Evolutionary conservation across 2,329 filamentous ascomycete genomes (phyloP).

Genomic region (Clonostachys sp.): DNA sequence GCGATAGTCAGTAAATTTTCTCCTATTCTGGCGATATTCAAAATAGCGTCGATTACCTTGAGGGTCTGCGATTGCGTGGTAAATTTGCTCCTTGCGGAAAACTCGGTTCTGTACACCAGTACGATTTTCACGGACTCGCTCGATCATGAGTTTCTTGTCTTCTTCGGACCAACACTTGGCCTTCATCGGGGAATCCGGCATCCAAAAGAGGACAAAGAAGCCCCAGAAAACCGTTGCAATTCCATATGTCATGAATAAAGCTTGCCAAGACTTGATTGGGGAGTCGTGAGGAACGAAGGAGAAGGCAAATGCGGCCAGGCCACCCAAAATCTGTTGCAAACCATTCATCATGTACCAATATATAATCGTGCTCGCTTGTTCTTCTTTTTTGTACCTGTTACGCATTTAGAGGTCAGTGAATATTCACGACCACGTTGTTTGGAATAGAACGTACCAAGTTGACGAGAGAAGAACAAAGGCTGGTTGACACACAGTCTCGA

Average conservation of each 20-base stretch:
- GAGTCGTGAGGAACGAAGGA: conserved; percentile 19
- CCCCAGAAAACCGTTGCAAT: conserved; percentile 59
- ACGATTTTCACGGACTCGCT: conserved; percentile 56
- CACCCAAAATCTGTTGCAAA: conserved; percentile 67
- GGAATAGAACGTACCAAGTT: conserved; percentile 45
- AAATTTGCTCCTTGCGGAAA: conserved; percentile 40
- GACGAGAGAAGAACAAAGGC: conserved; percentile 61
- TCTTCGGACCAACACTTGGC: conserved; percentile 65
- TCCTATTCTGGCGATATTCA: background rate
- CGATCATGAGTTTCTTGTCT: conserved; percentile 60
- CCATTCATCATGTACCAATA: conserved; percentile 74
- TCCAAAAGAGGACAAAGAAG: conserved; percentile 56
- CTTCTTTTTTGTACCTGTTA: conserved; percentile 53
- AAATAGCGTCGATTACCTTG: conserved; percentile 31
- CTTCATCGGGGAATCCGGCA: conserved; percentile 68
- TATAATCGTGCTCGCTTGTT: conserved; percentile 62
- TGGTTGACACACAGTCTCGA: conserved; percentile 67
- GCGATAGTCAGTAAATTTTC: background rate
- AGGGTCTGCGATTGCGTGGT: conserved; percentile 55
- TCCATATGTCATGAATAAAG: conserved; percentile 65
- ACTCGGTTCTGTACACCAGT: conserved; percentile 54
- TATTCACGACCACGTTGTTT: too few species aligned
- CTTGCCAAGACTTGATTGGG: conserved; percentile 51
- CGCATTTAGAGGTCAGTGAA: too few species aligned
- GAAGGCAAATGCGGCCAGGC: conserved; percentile 28